phyloP scores from a whole-genome alignment of 768 basidiomycete genomes.

The Leccinum incarnatum region DNA sequence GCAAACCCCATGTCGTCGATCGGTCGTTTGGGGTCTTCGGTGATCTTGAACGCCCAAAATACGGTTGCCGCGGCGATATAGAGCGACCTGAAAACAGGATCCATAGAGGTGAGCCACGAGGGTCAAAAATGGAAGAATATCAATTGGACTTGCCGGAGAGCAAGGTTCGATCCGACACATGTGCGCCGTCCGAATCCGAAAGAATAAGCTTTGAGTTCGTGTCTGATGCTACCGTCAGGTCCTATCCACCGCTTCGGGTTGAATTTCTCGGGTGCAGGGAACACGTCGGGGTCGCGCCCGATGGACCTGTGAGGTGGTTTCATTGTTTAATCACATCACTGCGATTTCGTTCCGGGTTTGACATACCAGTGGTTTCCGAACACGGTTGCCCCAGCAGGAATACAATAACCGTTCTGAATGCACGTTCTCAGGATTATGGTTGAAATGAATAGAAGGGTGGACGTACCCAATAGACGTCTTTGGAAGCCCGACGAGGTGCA shows the following conservation, averaged over 20 bases:
- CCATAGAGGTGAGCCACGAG: not conserved
- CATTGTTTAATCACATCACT: not conserved
- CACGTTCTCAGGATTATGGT: not conserved
- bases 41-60: constrained; percentile 62
- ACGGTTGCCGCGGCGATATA: constrained; percentile 60
- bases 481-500: constrained; percentile 22
- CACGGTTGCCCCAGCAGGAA: constrained; percentile 35
- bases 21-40: constrained; percentile 44
- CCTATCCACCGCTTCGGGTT: constrained; percentile 54
- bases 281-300: constrained; percentile 24
- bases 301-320: constrained; percentile 16
- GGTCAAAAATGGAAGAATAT: not conserved
- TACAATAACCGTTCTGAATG: constrained; percentile 33
- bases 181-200: constrained; percentile 52
- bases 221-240: constrained; percentile 42
- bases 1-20: constrained; percentile 64
- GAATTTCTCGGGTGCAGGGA: constrained; percentile 45
- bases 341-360: not conserved
- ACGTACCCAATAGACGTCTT: constrained; percentile 29
- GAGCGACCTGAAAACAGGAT: constrained; percentile 43
- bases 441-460: too few species aligned
- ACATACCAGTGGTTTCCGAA: constrained; percentile 32
- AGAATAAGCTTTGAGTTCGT: constrained; percentile 47
- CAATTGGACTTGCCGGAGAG: constrained; percentile 18
- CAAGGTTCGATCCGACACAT: constrained; percentile 25